Percentiles rank a stretch among this genome's conserved stretches.
Evolutionary conservation across 2,329 filamentous ascomycete species (phyloP).

Genomic region (Xylaria sp.): DNA sequence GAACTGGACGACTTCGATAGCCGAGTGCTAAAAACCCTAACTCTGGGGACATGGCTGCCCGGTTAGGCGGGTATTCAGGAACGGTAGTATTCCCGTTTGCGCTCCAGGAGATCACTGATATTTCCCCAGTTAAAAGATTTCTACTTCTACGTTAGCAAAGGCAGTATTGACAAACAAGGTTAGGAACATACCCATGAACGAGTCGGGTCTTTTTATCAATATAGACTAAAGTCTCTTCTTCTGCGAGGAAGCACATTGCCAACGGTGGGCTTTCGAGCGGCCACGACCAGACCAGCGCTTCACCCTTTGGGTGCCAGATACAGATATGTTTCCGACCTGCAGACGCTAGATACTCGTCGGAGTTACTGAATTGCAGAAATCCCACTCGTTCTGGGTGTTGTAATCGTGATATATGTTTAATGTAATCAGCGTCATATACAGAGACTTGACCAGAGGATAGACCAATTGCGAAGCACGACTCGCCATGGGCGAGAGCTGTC

Average conservation of each 20-base stretch:
- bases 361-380: constrained; percentile 44
- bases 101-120: constrained; percentile 30
- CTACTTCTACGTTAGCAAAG: constrained; percentile 29
- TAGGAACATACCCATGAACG: constrained; percentile 28
- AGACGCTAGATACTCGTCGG: constrained; percentile 39
- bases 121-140: constrained; percentile 27
- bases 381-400: constrained; percentile 45
- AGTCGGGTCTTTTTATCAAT: constrained; percentile 22
- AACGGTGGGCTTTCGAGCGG: constrained; percentile 28
- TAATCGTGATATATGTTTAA: constrained; percentile 40
- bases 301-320: constrained; percentile 30
- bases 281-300: constrained; percentile 30
- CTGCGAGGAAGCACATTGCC: constrained; percentile 29
- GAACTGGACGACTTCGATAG: constrained; percentile 42
- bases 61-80: constrained; percentile 29
- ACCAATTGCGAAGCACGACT: constrained; percentile 48
- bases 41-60: constrained; percentile 31
- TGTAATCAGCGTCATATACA: constrained; percentile 45
- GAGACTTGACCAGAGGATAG: constrained; percentile 48
- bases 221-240: constrained; percentile 16
- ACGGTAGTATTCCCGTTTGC: constrained; percentile 26
- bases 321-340: constrained; percentile 31
- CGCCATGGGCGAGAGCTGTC: constrained; percentile 44
- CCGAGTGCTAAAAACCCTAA: constrained; percentile 42
- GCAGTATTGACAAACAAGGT: constrained; percentile 14